A percentile compares a stretch with the other conserved stretches of the same genome.
These are phyloP conservation scores for Tetracladium marchalianum DNA, from an alignment of 495 filamentous ascomycete species.

Conservation along the genomic window DNA sequence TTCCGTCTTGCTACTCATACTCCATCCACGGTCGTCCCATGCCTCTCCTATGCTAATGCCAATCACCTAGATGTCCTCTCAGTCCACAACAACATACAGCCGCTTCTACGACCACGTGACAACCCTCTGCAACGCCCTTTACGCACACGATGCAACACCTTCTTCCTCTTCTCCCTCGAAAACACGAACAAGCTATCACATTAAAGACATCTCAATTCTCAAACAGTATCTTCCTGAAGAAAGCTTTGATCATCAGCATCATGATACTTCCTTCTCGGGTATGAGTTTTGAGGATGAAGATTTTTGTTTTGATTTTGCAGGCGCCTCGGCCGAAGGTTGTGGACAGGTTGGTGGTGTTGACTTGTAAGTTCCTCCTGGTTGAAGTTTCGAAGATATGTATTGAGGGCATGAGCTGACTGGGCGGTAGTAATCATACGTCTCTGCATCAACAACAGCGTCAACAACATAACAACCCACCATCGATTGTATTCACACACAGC, in stretches of 20 bases:
- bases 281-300: neutral
- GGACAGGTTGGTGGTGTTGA: too few species aligned
- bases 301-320: neutral
- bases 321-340: too few species aligned
- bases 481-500: too few species aligned
- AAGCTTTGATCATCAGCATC: neutral
- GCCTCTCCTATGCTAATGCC: neutral
- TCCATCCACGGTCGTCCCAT: too few species aligned
- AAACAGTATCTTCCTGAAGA: slow-evolving; percentile 15
- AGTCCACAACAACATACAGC: slow-evolving; percentile 4
- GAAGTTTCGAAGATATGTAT: too few species aligned
- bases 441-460: too few species aligned
- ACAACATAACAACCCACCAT: too few species aligned
- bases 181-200: slow-evolving; percentile 3
- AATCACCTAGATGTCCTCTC: slow-evolving; percentile 8
- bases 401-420: too few species aligned
- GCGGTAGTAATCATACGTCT: too few species aligned
- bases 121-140: slow-evolving; percentile 9
- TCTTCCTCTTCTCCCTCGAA: neutral
- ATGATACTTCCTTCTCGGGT: neutral
- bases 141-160: too few species aligned
- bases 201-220: slow-evolving; percentile 8
- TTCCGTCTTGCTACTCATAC: neutral
- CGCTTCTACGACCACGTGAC: slow-evolving; percentile 10
- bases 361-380: too few species aligned